phyloP scores from a whole-genome alignment of 139 green algal genomes.

The Penium margaritaceum region DNA sequence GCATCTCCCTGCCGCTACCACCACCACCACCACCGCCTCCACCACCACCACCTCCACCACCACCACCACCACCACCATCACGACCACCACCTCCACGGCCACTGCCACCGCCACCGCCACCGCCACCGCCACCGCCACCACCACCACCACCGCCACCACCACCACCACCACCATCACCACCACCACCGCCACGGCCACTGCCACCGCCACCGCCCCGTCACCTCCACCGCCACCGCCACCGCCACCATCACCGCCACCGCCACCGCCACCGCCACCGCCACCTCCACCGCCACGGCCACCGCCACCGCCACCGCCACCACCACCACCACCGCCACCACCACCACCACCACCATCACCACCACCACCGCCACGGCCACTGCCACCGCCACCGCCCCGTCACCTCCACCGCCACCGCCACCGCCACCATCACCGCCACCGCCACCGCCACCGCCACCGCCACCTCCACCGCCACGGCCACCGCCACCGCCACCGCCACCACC shows the following conservation, averaged over 20 bases:
- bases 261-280: not conserved
- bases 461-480: not conserved
- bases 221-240: not conserved
- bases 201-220: too few relatives aligned
- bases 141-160: too few relatives aligned
- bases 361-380: not conserved
- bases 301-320: not conserved
- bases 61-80: too few relatives aligned
- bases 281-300: not conserved
- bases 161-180: too few relatives aligned
- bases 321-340: not conserved
- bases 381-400: not conserved
- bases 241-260: not conserved
- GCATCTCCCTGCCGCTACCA: too few relatives aligned
- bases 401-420: too few relatives aligned
- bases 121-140: too few relatives aligned
- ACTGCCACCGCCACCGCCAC: too few relatives aligned
- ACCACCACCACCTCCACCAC: too few relatives aligned
- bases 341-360: not conserved
- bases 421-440: not conserved
- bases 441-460: not conserved
- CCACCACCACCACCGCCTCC: too few relatives aligned
- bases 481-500: not conserved
- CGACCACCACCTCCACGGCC: too few relatives aligned
- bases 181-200: too few relatives aligned